phyloP scores from a whole-genome alignment of 129 eudicot genomes.

The Lactuca saligna region DNA sequence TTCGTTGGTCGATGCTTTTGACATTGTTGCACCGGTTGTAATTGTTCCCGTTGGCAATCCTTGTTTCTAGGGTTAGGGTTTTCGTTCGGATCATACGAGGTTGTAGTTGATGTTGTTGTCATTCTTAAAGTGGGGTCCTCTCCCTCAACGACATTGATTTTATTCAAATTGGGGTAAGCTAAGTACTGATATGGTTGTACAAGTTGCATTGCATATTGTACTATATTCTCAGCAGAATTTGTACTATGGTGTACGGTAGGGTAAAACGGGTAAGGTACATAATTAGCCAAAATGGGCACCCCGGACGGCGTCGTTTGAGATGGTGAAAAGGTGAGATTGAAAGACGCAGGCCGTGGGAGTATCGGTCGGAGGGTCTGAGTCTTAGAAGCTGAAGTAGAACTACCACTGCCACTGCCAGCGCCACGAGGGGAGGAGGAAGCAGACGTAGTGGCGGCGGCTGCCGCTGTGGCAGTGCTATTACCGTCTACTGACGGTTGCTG shows the following conservation, averaged over 20 bases:
- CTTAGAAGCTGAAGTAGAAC: conserved; percentile 43
- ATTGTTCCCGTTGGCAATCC: conserved; percentile 18
- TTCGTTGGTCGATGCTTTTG: not conserved
- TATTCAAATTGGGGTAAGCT: conserved; percentile 14
- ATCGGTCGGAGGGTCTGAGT: conserved; percentile 67
- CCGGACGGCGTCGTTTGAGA: conserved; percentile 21
- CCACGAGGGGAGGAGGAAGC: conserved; percentile 15
- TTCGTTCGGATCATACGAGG: conserved; percentile 37
- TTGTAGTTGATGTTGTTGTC: conserved; percentile 21
- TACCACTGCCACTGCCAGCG: conserved; percentile 5
- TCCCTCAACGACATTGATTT: not conserved
- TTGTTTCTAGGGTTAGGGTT: conserved; percentile 31
- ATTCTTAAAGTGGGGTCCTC: conserved; percentile 33
- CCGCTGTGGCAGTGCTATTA: not conserved
- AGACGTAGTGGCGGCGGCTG: conserved; percentile 8
- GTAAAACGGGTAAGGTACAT: conserved; percentile 42
- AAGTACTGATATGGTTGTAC: conserved; percentile 27
- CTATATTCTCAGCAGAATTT: conserved; percentile 18
- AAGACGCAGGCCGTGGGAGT: conserved; percentile 65
- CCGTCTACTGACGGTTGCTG: conserved; percentile 43
- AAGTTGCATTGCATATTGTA: conserved; percentile 35
- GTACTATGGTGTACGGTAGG: conserved; percentile 50
- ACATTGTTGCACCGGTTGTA: conserved; percentile 20
- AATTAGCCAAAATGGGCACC: conserved; percentile 21
- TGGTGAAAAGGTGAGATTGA: conserved; percentile 35